Base-by-base conservation (phyloP, 2,329 filamentous ascomycete genomes). In the Xylariaceae sp. region DNA sequence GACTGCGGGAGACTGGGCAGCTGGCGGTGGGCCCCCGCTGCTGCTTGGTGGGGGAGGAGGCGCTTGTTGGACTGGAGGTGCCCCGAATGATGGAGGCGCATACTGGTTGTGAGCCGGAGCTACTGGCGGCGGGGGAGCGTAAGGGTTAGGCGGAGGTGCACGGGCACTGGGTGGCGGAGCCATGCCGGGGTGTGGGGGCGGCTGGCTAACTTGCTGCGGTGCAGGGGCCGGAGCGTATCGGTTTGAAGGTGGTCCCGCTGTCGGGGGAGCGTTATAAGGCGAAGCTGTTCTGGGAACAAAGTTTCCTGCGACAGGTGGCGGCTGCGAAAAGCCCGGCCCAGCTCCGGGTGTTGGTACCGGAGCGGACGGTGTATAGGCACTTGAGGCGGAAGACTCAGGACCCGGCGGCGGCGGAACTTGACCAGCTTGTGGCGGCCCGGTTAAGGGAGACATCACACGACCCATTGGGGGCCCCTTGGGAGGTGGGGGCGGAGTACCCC, bases 231-330 rank as follows among this genome's bases (percentile, higher is more conserved):
- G 88, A 11, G 89, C 87, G 72, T 95, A 95, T 68, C 90, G 81
- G 76, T 85, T 90, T 8, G 85, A 82, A 4, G 88, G 84, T n/a
- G 89, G 86, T 4, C 84, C 78, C 15, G 80, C 82, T 35, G 86
- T 78, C 5, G 90, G 89, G 56, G 92, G 89, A 44, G 88, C 84
- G 68, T 92, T 91, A 74, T 96, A 97, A 4, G 92, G 92, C 30
- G 92, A 96, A 3, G 88, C 82, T 34, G 88, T 91, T 64, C 91
- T 86, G 18, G 86, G 82, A 55, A 90, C 82, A 17, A 71, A 66
- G 56, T 71, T 67, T 34, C 68, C 67, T 53, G 84, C 82, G 48
- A 86, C 80, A 50, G 82, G 82, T 55, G 75, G 71, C 48, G 75
- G 67, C 23, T 51, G 49, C 51, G 69, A 68, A 34, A 73, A 51